Conservation (phyloP, 1,284 basidiomycete genomes). For the Chondrostereum purpureum region DNA sequence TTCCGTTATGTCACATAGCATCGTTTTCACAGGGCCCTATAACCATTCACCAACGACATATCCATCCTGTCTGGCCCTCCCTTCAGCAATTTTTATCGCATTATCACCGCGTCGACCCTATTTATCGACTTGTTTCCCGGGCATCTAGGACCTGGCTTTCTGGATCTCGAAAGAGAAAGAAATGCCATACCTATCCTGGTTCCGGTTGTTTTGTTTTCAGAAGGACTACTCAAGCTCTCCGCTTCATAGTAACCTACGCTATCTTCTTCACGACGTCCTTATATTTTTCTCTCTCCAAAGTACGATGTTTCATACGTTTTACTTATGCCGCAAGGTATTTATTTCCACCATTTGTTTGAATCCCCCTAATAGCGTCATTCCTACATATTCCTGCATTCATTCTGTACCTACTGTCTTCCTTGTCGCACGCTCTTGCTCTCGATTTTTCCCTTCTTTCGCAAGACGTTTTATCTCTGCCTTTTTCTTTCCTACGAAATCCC, state of each 20-base stretch:
- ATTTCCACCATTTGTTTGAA: neutral
- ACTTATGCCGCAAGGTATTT: neutral
- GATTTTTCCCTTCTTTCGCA: neutral
- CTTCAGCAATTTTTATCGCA: slow-evolving; percentile 6
- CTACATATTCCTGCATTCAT: neutral
- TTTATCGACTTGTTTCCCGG: neutral
- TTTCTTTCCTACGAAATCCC: neutral
- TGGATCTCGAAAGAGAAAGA: neutral
- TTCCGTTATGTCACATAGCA: slow-evolving; percentile 8
- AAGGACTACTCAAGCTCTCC: slow-evolving; percentile 1
- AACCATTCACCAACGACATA: slow-evolving; percentile 40
- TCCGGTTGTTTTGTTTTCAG: neutral
- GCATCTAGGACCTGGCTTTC: neutral
- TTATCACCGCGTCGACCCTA: neutral
- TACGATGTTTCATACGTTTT: neutral
- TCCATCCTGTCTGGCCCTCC: slow-evolving; percentile 45
- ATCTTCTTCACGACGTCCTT: neutral
- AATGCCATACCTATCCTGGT: neutral
- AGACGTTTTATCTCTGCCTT: neutral
- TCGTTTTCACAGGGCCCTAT: neutral
- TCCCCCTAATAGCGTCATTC: too few species aligned
- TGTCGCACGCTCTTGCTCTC: neutral
- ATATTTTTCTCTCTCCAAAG: neutral
- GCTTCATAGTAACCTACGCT: neutral
- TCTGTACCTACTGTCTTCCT: slow-evolving; percentile 1